Base-by-base conservation (phyloP, 2,329 filamentous ascomycete species). In the Penicillium sp. region DNA sequence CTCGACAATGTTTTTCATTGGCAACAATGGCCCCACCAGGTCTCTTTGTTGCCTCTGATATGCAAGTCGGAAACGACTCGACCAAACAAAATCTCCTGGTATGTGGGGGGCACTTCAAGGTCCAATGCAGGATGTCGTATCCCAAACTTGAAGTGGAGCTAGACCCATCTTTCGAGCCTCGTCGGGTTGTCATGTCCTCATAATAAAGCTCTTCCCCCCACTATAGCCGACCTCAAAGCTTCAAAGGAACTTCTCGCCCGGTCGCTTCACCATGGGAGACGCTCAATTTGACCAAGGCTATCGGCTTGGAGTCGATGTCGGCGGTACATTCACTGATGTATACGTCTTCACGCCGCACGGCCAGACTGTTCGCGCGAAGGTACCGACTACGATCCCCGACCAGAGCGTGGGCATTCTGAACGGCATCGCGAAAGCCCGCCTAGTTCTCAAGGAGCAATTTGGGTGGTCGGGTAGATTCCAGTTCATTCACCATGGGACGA, bases 391-490 rank as follows among this genome's bases (percentile, higher is more conserved):
- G 12, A 68, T 69, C 6, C 60, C 67, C 10, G 75, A 79, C 52
- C 77, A 80, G 63, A 79, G 76, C 41, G 70, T 78, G 17, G 76
- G 76, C 4, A 76, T 79, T 46, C 71, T 75, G 32, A 63, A 78
- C 27, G 77, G 76, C 15, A 77, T 79, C 41, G 47, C 59, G 1
- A 76, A 78, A 54, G 75, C 71, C 2, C 71, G 74, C 18, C 61
- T 67, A 21, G 63, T 71, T 7, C 59, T 79, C 3, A 66, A 74
- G 43, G 64, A 70, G 2, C 64, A 68, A 17, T 73, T 72, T 53
- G 54, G 58, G 52, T 78, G 74, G 74, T 64, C 71, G 1, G 76
- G 75, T n/a, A 70, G 69, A 37, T 79, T 80, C 54, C 69, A 75
- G 18, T 47, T 46, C 30, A 47, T 52, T 27, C 49, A 52, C 17